Evolutionary conservation across 169 alveolate species (phyloP).

Genomic region (Eimeria necatrix): DNA sequence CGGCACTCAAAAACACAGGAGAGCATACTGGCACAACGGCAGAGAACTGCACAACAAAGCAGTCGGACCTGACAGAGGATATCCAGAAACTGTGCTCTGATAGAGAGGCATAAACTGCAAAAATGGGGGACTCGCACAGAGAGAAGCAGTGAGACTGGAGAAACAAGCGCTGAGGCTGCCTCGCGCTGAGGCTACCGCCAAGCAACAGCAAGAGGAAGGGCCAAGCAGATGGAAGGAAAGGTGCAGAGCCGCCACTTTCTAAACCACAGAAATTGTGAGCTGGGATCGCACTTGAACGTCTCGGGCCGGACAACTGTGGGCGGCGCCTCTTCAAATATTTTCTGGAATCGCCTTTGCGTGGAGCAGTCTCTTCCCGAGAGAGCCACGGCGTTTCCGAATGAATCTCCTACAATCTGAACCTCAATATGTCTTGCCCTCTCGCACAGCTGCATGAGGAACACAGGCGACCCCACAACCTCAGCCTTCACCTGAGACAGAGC

Average conservation of each 20-base stretch:
- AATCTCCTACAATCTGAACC: slow-evolving; percentile 94
- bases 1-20: background rate
- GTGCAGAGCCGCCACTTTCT: background rate
- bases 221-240: background rate
- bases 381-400: slow-evolving; percentile 92
- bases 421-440: slow-evolving; percentile 89
- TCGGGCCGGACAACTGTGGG: slow-evolving; percentile 77
- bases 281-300: slow-evolving; percentile 53
- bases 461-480: slow-evolving; percentile 88
- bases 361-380: slow-evolving; percentile 96
- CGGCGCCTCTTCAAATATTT: slow-evolving; percentile 91
- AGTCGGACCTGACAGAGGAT: too few species aligned
- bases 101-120: too few species aligned
- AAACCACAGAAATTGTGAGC: background rate
- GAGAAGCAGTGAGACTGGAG: background rate
- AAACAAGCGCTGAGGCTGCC: background rate
- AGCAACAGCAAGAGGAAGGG: background rate
- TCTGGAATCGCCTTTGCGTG: slow-evolving; percentile 95
- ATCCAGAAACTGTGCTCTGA: too few species aligned
- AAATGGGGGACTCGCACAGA: background rate
- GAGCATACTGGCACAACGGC: too few species aligned
- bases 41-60: too few species aligned
- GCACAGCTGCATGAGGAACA: slow-evolving; percentile 88
- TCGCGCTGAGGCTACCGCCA: background rate
- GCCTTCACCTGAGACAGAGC: slow-evolving; percentile 84